phyloP scores from a whole-genome alignment of 1,284 basidiomycete genomes.

The Pseudozyma hubeiensis region DNA sequence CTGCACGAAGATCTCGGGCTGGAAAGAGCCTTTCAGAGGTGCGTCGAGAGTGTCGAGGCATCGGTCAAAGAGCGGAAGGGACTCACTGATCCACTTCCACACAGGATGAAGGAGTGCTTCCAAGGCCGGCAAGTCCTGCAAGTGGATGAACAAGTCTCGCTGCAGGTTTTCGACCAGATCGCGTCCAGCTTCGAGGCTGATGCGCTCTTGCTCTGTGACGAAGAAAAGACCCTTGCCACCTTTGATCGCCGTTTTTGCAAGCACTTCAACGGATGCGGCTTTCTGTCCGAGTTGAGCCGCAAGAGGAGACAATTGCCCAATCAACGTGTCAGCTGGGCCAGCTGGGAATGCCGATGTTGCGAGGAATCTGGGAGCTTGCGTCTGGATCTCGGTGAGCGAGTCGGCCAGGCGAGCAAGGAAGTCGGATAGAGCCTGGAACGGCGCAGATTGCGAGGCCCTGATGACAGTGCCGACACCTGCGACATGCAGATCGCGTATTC shows the following conservation, averaged over 20 bases:
- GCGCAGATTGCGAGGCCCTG: constrained; percentile 8
- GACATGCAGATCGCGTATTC: constrained; percentile 20
- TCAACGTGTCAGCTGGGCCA: constrained; percentile 5
- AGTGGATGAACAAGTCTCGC: background rate
- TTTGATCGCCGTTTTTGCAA: constrained; percentile 7
- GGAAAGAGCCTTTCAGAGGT: constrained; percentile 11
- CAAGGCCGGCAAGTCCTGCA: constrained; percentile 18
- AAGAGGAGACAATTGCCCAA: constrained; percentile 14
- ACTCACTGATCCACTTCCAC: constrained; percentile 16
- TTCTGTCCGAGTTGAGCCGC: constrained; percentile 15
- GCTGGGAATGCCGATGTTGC: constrained; percentile 31
- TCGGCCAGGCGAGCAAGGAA: constrained; percentile 37
- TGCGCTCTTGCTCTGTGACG: constrained; percentile 28
- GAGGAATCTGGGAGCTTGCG: constrained; percentile 30
- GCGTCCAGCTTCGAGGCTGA: constrained; percentile 9
- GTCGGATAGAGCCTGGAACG: constrained; percentile 28
- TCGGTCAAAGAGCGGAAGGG: constrained; percentile 8
- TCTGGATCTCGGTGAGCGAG: constrained; percentile 29
- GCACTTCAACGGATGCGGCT: constrained; percentile 14
- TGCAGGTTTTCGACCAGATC: constrained; percentile 3
- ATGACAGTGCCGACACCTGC: constrained; percentile 8
- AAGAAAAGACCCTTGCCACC: constrained; percentile 15
- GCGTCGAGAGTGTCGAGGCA: constrained; percentile 23
- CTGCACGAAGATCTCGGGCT: constrained; percentile 24
- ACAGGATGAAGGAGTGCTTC: constrained; percentile 40